Percentiles rank a stretch among this genome's conserved stretches.
These are phyloP conservation scores for Komagataella pseudopastoris DNA, from an alignment of 805 yeast species.

Conservation along the genomic window DNA sequence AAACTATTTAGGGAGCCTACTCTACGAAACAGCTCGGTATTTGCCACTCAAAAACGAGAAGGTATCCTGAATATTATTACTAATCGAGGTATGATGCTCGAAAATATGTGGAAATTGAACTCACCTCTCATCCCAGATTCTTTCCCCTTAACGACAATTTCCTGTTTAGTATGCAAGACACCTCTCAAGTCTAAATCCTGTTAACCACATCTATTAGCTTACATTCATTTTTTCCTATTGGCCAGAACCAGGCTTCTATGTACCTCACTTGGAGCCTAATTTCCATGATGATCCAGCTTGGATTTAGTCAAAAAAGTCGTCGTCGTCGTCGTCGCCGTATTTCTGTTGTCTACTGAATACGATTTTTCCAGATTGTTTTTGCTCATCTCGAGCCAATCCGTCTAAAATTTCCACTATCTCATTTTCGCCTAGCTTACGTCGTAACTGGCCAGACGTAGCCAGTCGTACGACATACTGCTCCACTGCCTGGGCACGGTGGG, in stretches of 20 bases:
- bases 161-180: not conserved
- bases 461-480: slow-evolving; percentile 66
- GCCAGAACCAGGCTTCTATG: not conserved
- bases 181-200: not conserved
- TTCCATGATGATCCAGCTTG: not conserved
- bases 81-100: not conserved
- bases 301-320: slow-evolving; percentile 7
- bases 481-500: slow-evolving; percentile 82
- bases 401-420: slow-evolving; percentile 77
- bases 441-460: slow-evolving; percentile 64
- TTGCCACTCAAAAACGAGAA: too few species aligned
- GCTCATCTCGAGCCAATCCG: slow-evolving; percentile 63
- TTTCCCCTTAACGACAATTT: not conserved
- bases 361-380: slow-evolving; percentile 44
- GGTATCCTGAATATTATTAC: too few species aligned
- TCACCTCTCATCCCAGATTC: too few species aligned
- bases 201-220: not conserved
- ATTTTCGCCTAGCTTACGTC: slow-evolving; percentile 61
- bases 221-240: not conserved
- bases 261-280: not conserved
- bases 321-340: slow-evolving; percentile 7
- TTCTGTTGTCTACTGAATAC: slow-evolving; percentile 33
- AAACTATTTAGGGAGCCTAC: too few species aligned
- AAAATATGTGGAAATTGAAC: not conserved
- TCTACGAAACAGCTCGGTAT: too few species aligned